These are phyloP conservation scores for Prototheca cutis DNA, from an alignment of 163 green algal species.

Conservation along the genomic window DNA sequence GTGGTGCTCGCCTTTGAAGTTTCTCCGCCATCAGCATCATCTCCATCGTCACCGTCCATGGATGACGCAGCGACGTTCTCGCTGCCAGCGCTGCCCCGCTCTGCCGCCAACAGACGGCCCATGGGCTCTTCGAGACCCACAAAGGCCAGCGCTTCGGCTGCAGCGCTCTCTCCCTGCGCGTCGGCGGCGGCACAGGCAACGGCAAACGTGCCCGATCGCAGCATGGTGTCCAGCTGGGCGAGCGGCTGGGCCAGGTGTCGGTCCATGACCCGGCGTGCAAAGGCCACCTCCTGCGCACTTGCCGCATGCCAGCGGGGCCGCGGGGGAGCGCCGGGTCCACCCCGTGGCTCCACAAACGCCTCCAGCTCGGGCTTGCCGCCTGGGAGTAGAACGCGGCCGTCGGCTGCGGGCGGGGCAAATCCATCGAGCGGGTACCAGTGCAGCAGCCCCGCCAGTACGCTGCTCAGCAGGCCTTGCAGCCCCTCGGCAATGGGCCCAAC, in stretches of 20 bases:
- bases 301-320: slow-evolving; percentile 26
- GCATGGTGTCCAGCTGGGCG: neutral
- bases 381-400: neutral
- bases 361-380: slow-evolving; percentile 1
- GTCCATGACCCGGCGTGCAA: slow-evolving; percentile 28
- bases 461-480: slow-evolving; percentile 7
- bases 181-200: neutral
- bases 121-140: too few species aligned
- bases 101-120: too few species aligned
- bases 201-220: neutral
- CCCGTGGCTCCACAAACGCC: slow-evolving; percentile 3
- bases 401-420: neutral
- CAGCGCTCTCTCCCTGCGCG: slow-evolving; percentile 1
- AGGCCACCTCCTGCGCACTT: slow-evolving; percentile 14
- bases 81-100: too few species aligned
- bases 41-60: too few species aligned
- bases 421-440: slow-evolving; percentile 28
- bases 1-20: too few species aligned
- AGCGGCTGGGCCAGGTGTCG: slow-evolving; percentile 13
- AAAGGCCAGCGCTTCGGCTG: too few species aligned
- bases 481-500: slow-evolving; percentile 15
- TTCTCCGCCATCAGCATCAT: too few species aligned
- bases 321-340: neutral
- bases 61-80: too few species aligned
- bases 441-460: slow-evolving; percentile 25